A percentile compares a stretch with the other conserved stretches of the same genome.
phyloP scores from a whole-genome alignment of 2,329 filamentous ascomycete genomes.

The Curvularia verruculosa region DNA sequence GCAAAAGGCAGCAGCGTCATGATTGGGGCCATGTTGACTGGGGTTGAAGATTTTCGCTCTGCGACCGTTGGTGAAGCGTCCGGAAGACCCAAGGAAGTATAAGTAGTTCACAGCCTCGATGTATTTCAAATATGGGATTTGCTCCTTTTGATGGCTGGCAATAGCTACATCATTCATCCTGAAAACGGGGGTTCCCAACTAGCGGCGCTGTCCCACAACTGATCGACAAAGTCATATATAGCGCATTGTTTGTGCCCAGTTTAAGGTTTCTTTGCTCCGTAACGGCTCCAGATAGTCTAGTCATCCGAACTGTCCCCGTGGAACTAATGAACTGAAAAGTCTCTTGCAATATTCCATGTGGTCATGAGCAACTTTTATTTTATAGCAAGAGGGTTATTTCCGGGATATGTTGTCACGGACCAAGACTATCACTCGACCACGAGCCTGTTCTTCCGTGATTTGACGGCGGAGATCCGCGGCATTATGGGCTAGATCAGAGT shows the following conservation, averaged over 20 bases:
- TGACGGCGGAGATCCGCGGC: neutral
- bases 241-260: neutral
- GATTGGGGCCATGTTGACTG: slow-evolving; percentile 16
- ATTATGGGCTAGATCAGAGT: slow-evolving; percentile 4
- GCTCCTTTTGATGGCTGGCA: neutral
- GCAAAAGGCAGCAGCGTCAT: slow-evolving; percentile 22
- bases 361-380: neutral
- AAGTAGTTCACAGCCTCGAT: neutral
- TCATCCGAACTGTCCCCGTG: slow-evolving; percentile 12
- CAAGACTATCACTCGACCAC: neutral
- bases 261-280: neutral
- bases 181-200: neutral
- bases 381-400: neutral
- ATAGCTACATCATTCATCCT: slow-evolving; percentile 3
- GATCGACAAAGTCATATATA: neutral
- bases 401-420: too few species aligned
- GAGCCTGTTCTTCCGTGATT: neutral
- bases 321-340: slow-evolving; percentile 5
- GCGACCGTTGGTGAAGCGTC: neutral
- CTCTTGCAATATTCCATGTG: neutral
- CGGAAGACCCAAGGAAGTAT: neutral
- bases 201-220: slow-evolving; percentile 9
- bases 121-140: neutral
- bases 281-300: slow-evolving; percentile 5
- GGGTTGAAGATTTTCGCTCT: neutral